phyloP scores from a whole-genome alignment of 495 filamentous ascomycete genomes.

The Hyaloscypha finlandica region DNA sequence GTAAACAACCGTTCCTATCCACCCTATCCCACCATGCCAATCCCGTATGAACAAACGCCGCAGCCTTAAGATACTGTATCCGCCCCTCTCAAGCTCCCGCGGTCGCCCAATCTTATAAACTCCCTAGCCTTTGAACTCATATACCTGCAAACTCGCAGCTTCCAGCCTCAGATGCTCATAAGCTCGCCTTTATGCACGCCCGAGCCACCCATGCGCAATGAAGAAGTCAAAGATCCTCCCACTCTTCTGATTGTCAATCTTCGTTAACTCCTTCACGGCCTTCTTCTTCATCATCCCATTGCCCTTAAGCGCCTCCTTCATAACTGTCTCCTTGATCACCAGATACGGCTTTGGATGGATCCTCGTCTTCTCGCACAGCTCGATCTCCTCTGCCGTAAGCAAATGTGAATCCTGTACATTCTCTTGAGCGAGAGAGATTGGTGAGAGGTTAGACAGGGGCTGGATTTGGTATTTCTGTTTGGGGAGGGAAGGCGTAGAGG shows the following conservation, averaged over 20 bases:
- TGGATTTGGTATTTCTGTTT: slow-evolving; percentile 44
- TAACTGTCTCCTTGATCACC: slow-evolving; percentile 85
- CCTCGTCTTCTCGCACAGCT: slow-evolving; percentile 79
- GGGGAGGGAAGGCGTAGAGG: slow-evolving; percentile 35
- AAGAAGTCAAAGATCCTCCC: slow-evolving; percentile 90
- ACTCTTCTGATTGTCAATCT: slow-evolving; percentile 53
- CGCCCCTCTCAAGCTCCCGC: neutral
- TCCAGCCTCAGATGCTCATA: too few species aligned
- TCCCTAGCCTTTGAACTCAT: too few species aligned
- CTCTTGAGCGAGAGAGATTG: slow-evolving; percentile 68
- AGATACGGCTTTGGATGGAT: slow-evolving; percentile 92
- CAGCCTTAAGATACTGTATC: neutral
- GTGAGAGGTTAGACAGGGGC: slow-evolving; percentile 56
- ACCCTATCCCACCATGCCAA: neutral
- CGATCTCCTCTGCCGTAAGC: slow-evolving; percentile 78
- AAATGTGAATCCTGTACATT: slow-evolving; percentile 83
- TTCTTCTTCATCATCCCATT: slow-evolving; percentile 88
- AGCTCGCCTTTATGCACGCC: slow-evolving; percentile 53
- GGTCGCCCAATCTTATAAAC: neutral
- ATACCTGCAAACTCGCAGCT: too few species aligned
- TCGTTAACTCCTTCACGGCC: slow-evolving; percentile 43
- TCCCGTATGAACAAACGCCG: neutral
- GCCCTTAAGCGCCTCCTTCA: slow-evolving; percentile 86
- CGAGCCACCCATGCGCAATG: slow-evolving; percentile 89
- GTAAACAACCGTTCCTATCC: neutral